Evolutionary conservation across 83 land plant species (phyloP), one percentile per base, ranked within the genome.

Genomic region (Diphasiastrum complanatum): DNA sequence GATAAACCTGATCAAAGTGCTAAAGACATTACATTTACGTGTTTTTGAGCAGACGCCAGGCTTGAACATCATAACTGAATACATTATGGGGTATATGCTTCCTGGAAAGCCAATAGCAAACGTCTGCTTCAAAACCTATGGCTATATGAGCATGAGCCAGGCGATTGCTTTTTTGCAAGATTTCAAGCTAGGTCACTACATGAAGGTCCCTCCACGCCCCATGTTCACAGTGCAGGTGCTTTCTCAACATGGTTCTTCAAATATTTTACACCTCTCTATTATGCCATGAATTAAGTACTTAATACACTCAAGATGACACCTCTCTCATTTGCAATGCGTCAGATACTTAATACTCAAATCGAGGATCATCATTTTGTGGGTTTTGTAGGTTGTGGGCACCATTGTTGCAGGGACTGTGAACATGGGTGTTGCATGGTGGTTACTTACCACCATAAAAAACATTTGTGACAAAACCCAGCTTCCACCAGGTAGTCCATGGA

Each of bases 351-450:
- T n/a, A n/a, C n/a, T n/a, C n/a, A n/a, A n/a, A n/a, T n/a, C n/a
- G n/a, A n/a, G n/a, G n/a, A n/a, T n/a, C n/a, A n/a, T n/a, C n/a
- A n/a, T n/a, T n/a, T n/a, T n/a, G n/a, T n/a, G 5, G 33, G 43
- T 66, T 25, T 1, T 46, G 47, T 74, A 86, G 86, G 52, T 86
- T 2, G 79, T 86, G 25, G 93, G 93, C 14, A 84, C 84, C 4
- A 5, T 82, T 2, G 77, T 90, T 45, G 85, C 96, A 2, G 73
- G 73, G 16, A n/a, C 81, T 4, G 80, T 80, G 23, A 76, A 79
- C 74, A 27, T 90, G 51, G 77, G 73, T 0, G 84, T 89, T 2
- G 78, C 68, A 2, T 70, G 73, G 73, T 63, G 38, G 16, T 49
- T 70, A 38, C 24, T 70, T 0, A 53, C 51, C 28, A 25, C 55